Conservation (phyloP, 371 early-diverging fungal genomes). For the Massospora cicadina region DNA sequence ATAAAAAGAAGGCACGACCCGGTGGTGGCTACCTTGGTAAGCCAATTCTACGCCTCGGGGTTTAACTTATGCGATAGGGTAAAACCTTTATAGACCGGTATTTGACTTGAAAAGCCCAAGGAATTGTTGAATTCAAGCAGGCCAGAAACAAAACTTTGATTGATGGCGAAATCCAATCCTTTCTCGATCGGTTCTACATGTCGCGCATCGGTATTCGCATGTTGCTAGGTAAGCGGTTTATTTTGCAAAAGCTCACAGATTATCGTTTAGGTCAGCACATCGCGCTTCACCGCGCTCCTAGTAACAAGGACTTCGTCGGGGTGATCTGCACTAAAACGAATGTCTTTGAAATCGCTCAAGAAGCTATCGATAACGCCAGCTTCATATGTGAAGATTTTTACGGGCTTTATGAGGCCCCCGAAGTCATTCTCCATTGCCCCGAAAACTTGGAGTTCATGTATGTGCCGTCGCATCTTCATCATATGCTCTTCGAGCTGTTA, state of each 20-base stretch:
- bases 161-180: slow-evolving; percentile 72
- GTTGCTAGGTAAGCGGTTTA: slow-evolving; percentile 55
- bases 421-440: slow-evolving; percentile 61
- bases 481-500: slow-evolving; percentile 93
- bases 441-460: slow-evolving; percentile 89
- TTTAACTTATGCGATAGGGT: background rate
- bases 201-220: slow-evolving; percentile 95
- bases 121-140: slow-evolving; percentile 82
- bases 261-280: slow-evolving; percentile 48
- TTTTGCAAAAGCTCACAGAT: no score
- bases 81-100: background rate
- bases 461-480: slow-evolving; percentile 86
- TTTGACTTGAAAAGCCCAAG: slow-evolving; percentile 42
- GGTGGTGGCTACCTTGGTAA: slow-evolving; percentile 68
- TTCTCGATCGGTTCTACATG: slow-evolving; percentile 94
- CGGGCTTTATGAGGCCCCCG: slow-evolving; percentile 64
- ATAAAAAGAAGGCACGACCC: slow-evolving; percentile 90
- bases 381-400: slow-evolving; percentile 86
- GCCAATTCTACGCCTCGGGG: slow-evolving; percentile 10
- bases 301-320: slow-evolving; percentile 66
- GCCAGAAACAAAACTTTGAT: slow-evolving; percentile 31
- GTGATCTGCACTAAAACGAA: slow-evolving; percentile 86
- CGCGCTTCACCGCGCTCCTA: slow-evolving; percentile 40
- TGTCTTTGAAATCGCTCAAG: slow-evolving; percentile 52
- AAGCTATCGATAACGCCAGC: slow-evolving; percentile 82